These are phyloP conservation scores for Pachysolen tannophilus DNA, from an alignment of 805 yeast species.

Conservation along the genomic window DNA sequence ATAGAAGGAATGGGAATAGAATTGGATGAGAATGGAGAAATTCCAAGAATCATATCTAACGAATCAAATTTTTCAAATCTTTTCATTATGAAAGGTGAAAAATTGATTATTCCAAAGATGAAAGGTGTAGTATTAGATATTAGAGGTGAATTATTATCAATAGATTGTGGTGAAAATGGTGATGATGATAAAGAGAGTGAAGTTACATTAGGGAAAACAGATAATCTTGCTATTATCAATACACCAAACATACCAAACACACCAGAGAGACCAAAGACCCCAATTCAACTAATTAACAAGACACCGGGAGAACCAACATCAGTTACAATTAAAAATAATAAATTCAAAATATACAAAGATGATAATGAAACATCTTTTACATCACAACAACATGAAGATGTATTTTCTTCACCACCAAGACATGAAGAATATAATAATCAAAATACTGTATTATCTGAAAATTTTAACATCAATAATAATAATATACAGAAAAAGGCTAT, in stretches of 20 bases:
- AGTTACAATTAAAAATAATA: not conserved
- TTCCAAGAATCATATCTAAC: slow-evolving; percentile 30
- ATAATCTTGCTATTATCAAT: slow-evolving; percentile 25
- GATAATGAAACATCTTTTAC: no score
- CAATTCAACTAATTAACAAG: no score
- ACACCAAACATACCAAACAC: no score
- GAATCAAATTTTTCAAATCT: slow-evolving; percentile 42
- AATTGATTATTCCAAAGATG: slow-evolving; percentile 54
- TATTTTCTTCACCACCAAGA: not conserved
- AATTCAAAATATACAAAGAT: no score
- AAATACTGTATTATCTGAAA: no score
- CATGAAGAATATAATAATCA: no score
- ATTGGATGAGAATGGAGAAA: slow-evolving; percentile 6
- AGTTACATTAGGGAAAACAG: slow-evolving; percentile 23
- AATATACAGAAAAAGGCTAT: no score
- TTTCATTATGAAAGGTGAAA: slow-evolving; percentile 53
- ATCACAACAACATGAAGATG: not conserved
- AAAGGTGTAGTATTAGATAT: slow-evolving; percentile 61
- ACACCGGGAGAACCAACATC: not conserved
- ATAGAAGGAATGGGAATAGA: slow-evolving; percentile 1
- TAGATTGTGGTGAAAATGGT: slow-evolving; percentile 39
- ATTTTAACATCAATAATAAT: no score
- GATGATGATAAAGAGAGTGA: slow-evolving; percentile 39
- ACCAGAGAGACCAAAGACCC: no score
- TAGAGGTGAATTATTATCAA: slow-evolving; percentile 50